Evolutionary conservation across 2,329 filamentous ascomycete species (phyloP), one percentile per base, ranked within the genome.

Genomic region (Cladosporium sp.): DNA sequence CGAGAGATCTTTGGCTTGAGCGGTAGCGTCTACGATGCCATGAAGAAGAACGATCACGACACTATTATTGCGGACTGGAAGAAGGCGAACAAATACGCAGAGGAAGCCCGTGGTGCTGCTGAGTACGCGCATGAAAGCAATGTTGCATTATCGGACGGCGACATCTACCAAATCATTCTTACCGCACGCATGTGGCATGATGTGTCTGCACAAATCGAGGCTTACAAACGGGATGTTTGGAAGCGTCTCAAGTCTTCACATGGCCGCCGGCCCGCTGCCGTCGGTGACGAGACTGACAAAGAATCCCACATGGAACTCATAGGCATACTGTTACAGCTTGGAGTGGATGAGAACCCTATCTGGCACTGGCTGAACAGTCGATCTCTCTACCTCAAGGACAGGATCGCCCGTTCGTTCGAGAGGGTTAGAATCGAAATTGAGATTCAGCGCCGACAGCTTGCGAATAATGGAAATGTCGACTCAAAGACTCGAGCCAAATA

Each of bases 231-330:
- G 11, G 89, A 95, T 50, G 75, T 94, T 7, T 97, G 93, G 91
- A 84, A 85, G 62, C 84, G 81, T 57, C 75, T 98, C 22, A 63
- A 61, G 41, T 59, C 50, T 12, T 57, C 54, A 16, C 62, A 66
- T 33, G 61, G 60, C 3, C 50, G 56, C 15, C 59, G 55, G 46
- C 51, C 58, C 1, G 54, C 51, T 3, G 59, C 61, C n/a, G 53
- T 62, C 11, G 49, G 56, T 2, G 62, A 64, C 9, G 66, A 72
- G 61, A 63, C 65, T 35, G 43, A 70, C 64, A 43, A 77, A 78
- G 88, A 92, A 62, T 89, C 95, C 65, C 86, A 96, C 62, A 89
- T 96, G 82, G 89, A 95, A 64, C 76, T 96, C 41, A 97, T 98
- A 49, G 78, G 83, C 18, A 76, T 96, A 30, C 76, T 98, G 47